Evolutionary conservation across 2,329 filamentous ascomycete genomes (phyloP).

Genomic region (Hymenoscyphus salicellus): DNA sequence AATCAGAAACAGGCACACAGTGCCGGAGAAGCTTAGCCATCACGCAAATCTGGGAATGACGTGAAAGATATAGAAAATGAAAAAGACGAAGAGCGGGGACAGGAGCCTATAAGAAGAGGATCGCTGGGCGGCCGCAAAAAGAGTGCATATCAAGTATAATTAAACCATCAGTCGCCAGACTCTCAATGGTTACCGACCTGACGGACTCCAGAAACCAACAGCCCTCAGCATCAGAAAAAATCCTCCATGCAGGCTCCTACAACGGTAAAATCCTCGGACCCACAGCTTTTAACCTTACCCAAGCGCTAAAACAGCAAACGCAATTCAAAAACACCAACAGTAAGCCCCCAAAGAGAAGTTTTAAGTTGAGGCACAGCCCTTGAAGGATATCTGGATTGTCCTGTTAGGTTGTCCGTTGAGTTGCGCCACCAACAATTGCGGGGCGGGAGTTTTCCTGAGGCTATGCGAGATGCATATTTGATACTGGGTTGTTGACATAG

Average conservation of each 20-base stretch:
- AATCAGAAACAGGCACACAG: not conserved
- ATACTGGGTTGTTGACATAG: not conserved
- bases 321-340: not conserved
- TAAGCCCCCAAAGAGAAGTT: not conserved
- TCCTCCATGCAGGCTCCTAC: not conserved
- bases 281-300: not conserved
- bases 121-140: not conserved
- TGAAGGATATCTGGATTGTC: not conserved
- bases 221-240: not conserved
- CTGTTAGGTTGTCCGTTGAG: not conserved
- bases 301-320: not conserved
- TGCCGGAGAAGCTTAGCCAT: not conserved
- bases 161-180: not conserved
- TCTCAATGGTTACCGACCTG: not conserved
- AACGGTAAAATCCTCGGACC: not conserved
- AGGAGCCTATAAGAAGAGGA: not conserved
- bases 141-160: not conserved
- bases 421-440: conserved; percentile 1
- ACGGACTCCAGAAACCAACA: too few relatives aligned
- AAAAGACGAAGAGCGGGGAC: not conserved
- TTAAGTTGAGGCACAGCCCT: not conserved
- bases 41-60: not conserved
- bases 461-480: not conserved
- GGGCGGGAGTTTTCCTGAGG: not conserved
- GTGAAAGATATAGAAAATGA: not conserved